Conservation (phyloP, 768 basidiomycete species). For the Hebeloma cylindrosporum region DNA sequence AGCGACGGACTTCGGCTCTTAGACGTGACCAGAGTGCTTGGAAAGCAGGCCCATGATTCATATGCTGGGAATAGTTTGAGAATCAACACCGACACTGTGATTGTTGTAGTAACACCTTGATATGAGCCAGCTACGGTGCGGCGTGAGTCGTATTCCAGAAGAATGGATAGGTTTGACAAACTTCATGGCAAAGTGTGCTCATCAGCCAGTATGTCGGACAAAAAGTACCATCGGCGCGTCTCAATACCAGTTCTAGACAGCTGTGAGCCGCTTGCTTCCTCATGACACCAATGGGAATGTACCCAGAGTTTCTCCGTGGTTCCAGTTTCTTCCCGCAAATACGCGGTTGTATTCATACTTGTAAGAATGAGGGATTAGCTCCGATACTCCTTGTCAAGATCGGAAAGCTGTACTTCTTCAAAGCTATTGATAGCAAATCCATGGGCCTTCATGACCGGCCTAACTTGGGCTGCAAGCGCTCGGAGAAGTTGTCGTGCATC, state of each 20-base stretch:
- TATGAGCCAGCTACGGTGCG: slow-evolving; percentile 68
- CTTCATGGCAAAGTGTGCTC: slow-evolving; percentile 84
- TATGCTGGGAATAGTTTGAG: slow-evolving; percentile 49
- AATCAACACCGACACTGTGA: background rate
- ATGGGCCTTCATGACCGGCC: slow-evolving; percentile 79
- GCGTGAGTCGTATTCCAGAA: slow-evolving; percentile 11
- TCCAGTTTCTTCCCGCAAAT: slow-evolving; percentile 86
- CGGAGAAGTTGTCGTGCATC: slow-evolving; percentile 71
- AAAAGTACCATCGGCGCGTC: slow-evolving; percentile 59
- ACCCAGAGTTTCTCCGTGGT: slow-evolving; percentile 80
- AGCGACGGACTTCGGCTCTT: slow-evolving; percentile 58
- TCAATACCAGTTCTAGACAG: slow-evolving; percentile 69
- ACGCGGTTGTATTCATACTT: slow-evolving; percentile 82
- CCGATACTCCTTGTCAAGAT: background rate
- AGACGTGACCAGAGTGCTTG: slow-evolving; percentile 74
- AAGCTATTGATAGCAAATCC: slow-evolving; percentile 76
- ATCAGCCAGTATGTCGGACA: slow-evolving; percentile 66
- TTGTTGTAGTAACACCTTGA: slow-evolving; percentile 49
- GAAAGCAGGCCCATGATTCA: slow-evolving; percentile 78
- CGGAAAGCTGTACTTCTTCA: slow-evolving; percentile 62
- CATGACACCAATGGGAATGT: slow-evolving; percentile 6
- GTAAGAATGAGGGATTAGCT: background rate
- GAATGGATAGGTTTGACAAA: slow-evolving; percentile 32
- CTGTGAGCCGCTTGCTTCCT: background rate
- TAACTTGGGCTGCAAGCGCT: slow-evolving; percentile 80